phyloP scores from a whole-genome alignment of 2,329 filamentous ascomycete species.

The Celoporthe dispersa region DNA sequence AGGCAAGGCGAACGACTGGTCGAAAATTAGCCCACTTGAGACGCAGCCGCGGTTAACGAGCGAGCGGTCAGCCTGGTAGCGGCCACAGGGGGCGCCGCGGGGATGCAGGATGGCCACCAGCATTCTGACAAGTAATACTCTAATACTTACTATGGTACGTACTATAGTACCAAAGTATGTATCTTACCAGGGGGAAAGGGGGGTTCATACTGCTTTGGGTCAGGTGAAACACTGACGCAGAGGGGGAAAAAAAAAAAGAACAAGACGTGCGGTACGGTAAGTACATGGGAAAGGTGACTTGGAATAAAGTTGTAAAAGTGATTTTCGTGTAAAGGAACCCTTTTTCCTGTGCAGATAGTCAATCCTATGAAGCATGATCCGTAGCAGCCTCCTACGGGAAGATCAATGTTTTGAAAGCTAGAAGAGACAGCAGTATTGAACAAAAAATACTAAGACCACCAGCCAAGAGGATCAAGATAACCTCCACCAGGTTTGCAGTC shows the following conservation, averaged over 20 bases:
- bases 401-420: background rate
- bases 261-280: constrained; percentile 17
- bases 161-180: too few relatives aligned
- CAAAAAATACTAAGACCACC: background rate
- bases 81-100: background rate
- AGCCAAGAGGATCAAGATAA: too few relatives aligned
- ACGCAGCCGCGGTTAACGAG: background rate
- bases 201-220: background rate
- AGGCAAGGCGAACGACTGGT: constrained; percentile 6
- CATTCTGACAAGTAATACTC: constrained; percentile 1
- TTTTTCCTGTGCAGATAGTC: background rate
- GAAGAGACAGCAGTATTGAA: background rate
- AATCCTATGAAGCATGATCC: background rate
- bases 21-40: background rate
- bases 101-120: background rate
- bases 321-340: background rate
- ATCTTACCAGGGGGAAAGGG: background rate
- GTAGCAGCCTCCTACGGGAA: background rate
- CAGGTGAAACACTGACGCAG: constrained; percentile 3
- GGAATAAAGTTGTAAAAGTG: background rate
- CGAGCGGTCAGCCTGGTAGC: background rate
- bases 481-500: too few relatives aligned
- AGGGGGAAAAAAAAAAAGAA: background rate
- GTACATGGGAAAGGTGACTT: background rate
- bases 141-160: background rate